Evolutionary conservation across 2,329 filamentous ascomycete genomes (phyloP).

Genomic region (Alternaria conjuncta): DNA sequence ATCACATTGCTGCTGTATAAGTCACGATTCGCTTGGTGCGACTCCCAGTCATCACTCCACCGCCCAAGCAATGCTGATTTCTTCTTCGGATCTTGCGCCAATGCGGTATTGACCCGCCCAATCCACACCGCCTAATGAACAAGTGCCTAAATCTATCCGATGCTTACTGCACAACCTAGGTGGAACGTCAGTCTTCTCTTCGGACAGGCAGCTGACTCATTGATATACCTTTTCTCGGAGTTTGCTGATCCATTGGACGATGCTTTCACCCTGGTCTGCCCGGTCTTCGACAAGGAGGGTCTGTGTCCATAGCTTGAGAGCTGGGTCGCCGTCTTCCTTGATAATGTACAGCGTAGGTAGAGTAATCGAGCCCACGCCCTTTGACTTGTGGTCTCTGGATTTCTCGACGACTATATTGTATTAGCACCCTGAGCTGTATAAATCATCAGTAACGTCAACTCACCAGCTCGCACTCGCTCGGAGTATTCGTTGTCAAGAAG

Average conservation of each 20-base stretch:
- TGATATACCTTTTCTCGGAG: slow-evolving; percentile 88
- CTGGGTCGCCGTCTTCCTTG: slow-evolving; percentile 93
- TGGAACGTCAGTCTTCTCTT: slow-evolving; percentile 17
- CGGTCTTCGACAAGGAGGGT: slow-evolving; percentile 94
- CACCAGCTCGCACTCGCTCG: slow-evolving; percentile 74
- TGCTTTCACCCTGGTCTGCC: slow-evolving; percentile 90
- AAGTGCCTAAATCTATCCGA: neutral
- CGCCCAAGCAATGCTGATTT: neutral
- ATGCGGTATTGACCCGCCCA: neutral
- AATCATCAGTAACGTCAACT: neutral
- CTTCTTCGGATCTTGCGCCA: slow-evolving; percentile 1
- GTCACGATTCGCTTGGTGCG: neutral
- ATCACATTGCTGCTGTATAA: slow-evolving; percentile 12
- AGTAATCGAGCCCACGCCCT: slow-evolving; percentile 91
- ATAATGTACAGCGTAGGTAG: slow-evolving; percentile 92
- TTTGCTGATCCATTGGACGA: slow-evolving; percentile 90
- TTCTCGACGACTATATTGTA: slow-evolving; percentile 78
- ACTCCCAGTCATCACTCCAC: neutral
- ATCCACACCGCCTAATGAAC: slow-evolving; percentile 5
- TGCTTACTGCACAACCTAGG: slow-evolving; percentile 48
- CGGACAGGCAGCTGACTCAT: slow-evolving; percentile 17
- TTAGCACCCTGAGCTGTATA: slow-evolving; percentile 5
- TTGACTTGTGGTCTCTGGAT: slow-evolving; percentile 83
- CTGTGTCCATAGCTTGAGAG: slow-evolving; percentile 94
- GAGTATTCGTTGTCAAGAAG: slow-evolving; percentile 96